These are phyloP conservation scores for Penicillium herquei DNA, from an alignment of 495 filamentous ascomycete species.

Conservation along the genomic window DNA sequence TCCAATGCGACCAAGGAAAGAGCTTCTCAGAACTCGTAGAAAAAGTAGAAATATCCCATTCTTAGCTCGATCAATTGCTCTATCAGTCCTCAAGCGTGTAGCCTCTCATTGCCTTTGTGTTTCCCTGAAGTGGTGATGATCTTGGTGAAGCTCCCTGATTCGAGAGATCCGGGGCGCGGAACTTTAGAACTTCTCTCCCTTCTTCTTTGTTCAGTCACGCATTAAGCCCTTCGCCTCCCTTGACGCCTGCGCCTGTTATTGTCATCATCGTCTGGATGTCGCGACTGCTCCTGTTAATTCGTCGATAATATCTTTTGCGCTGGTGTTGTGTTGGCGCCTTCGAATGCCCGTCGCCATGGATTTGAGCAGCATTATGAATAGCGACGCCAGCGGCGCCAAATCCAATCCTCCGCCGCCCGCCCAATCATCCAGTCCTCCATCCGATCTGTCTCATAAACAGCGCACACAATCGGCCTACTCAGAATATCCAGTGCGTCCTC, in stretches of 20 bases:
- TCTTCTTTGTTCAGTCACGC: constrained; percentile 21
- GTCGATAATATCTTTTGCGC: constrained; percentile 19
- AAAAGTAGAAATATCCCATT: too few species aligned
- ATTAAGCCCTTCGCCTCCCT: constrained; percentile 14
- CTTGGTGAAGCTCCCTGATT: constrained; percentile 16
- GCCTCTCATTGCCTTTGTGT: neutral
- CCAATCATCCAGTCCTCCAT: constrained; percentile 23
- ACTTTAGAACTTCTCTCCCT: constrained; percentile 26
- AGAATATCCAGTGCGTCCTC: constrained; percentile 34
- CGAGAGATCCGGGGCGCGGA: constrained; percentile 15
- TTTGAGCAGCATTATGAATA: constrained; percentile 55
- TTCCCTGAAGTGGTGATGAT: constrained; percentile 22
- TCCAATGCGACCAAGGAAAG: too few species aligned
- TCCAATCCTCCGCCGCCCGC: constrained; percentile 26
- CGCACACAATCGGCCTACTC: constrained; percentile 29
- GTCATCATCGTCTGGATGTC: constrained; percentile 19
- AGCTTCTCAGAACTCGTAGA: too few species aligned
- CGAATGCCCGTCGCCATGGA: constrained; percentile 43
- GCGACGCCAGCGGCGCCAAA: constrained; percentile 38
- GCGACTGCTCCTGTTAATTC: constrained; percentile 15
- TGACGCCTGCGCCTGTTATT: constrained; percentile 10
- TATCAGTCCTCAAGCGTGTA: neutral
- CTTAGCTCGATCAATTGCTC: too few species aligned
- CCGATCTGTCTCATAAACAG: constrained; percentile 29
- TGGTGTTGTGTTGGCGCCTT: constrained; percentile 22